phyloP scores from a whole-genome alignment of 345 rosid species.

The Rubroshorea leprosula region DNA sequence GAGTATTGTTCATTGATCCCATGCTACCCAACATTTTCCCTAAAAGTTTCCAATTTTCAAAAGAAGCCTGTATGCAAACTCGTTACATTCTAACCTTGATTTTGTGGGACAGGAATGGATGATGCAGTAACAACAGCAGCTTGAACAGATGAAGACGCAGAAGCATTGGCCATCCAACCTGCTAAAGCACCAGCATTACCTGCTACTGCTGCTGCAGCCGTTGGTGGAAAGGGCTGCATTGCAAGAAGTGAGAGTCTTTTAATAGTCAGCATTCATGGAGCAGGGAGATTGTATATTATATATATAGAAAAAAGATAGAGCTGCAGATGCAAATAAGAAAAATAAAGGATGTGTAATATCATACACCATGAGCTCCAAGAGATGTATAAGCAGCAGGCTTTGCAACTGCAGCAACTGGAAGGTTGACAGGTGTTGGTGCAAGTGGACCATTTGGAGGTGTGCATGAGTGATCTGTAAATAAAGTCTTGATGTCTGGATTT shows the following conservation, averaged over 20 bases:
- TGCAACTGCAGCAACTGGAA: conserved; percentile 48
- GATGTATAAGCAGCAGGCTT: conserved; percentile 51
- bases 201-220: conserved; percentile 32
- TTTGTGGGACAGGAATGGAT: conserved; percentile 63
- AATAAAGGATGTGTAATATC: conserved; percentile 10
- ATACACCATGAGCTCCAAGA: conserved; percentile 57
- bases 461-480: conserved; percentile 72
- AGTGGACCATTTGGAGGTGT: conserved; percentile 64
- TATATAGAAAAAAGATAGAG: not conserved
- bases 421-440: conserved; percentile 54
- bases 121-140: conserved; percentile 82
- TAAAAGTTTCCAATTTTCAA: too few relatives aligned
- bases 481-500: conserved; percentile 80
- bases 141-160: conserved; percentile 75
- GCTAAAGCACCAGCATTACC: conserved; percentile 62
- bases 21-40: too few relatives aligned
- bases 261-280: not conserved
- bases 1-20: too few relatives aligned
- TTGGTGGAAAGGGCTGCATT: conserved; percentile 52
- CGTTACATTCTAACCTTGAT: conserved; percentile 50
- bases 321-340: conserved; percentile 2
- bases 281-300: not conserved
- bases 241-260: conserved; percentile 8
- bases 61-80: too few relatives aligned
- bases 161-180: conserved; percentile 82